Base-by-base conservation (phyloP, 2,329 filamentous ascomycete species). In the Pezicula radicicola region DNA sequence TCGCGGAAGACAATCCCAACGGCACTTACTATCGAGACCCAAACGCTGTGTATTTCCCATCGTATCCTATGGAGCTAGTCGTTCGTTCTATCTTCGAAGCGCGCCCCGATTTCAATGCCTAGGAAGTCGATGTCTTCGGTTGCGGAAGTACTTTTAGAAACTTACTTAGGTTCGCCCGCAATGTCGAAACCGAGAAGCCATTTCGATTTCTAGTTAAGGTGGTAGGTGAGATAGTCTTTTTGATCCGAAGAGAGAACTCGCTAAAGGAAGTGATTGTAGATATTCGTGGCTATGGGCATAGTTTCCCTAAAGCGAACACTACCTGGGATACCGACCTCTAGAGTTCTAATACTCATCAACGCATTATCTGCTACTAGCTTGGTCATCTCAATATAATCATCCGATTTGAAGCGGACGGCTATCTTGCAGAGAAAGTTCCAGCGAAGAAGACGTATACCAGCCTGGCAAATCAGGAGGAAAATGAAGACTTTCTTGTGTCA, bases 251-350 rank as follows among this genome's bases (percentile, higher is more conserved):
- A 19, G 84, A 87, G 59, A 83, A 80, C 42, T 76, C 78, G 0
- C 82, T 84, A 0, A 77, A 65, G 0, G 81, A 86, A 57, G 62
- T 73, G 0, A 82, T 89, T 5, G 57, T 68, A 0, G 72, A 72
- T n/a, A 68, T 89, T 0, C 59, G 59, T 15, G 87, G 86, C 0
- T 88, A 75, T 58, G 85, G 85, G 0, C 84, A 89, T 58, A 76
- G 80, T 0, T 89, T 90, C 56, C 83, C 82, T 0, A 82, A 88
- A 45, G 73, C 74, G 1, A 84, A 88, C 60, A 89, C 87, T 0
- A 80, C 74, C 0, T 89, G 85, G 84, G 77, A 79, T 9, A 10
- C 59, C 0, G 74, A 73, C 1, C 77, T 83, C 0, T 74, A 72
- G 43, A 72, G 73, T 0, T 88, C 84, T 0, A 68, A 67, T 1